A percentile compares a stretch with the other conserved stretches of the same genome.
These are phyloP conservation scores for Podospora pseudopauciseta DNA, from an alignment of 495 filamentous ascomycete genomes.

Conservation along the genomic window DNA sequence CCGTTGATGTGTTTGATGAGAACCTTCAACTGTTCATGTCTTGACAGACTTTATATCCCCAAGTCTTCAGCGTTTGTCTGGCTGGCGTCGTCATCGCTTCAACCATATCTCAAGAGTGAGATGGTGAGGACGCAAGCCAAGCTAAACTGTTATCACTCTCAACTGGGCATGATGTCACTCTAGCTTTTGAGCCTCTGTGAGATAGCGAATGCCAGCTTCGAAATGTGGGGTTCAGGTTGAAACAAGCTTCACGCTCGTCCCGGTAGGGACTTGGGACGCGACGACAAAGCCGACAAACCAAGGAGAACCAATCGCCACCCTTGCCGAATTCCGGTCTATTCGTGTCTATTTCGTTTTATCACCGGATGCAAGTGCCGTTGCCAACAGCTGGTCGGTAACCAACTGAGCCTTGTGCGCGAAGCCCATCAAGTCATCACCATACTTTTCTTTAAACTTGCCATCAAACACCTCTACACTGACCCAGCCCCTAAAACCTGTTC, in stretches of 20 bases:
- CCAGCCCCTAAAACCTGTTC: slow-evolving; percentile 69
- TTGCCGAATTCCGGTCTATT: neutral
- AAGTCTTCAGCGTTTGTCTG: no score
- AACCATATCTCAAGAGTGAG: no score
- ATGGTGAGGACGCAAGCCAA: no score
- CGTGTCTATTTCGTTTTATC: neutral
- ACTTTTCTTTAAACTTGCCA: slow-evolving; percentile 55
- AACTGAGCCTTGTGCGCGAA: slow-evolving; percentile 61
- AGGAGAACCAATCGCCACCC: neutral
- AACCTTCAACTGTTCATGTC: no score
- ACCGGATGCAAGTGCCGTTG: neutral
- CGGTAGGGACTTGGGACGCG: no score
- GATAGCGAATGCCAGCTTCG: neutral
- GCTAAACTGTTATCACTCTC: no score
- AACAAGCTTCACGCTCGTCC: neutral
- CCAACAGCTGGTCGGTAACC: slow-evolving; percentile 40
- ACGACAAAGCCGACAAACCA: neutral
- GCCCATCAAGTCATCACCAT: slow-evolving; percentile 46
- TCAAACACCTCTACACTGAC: slow-evolving; percentile 79
- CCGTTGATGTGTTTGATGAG: no score
- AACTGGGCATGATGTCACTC: no score
- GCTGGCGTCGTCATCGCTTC: no score
- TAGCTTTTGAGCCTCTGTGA: neutral
- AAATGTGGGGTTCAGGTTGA: neutral
- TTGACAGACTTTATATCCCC: no score